These are phyloP conservation scores for Pistacia integerrima DNA, from an alignment of 345 rosid genomes.

Conservation along the genomic window DNA sequence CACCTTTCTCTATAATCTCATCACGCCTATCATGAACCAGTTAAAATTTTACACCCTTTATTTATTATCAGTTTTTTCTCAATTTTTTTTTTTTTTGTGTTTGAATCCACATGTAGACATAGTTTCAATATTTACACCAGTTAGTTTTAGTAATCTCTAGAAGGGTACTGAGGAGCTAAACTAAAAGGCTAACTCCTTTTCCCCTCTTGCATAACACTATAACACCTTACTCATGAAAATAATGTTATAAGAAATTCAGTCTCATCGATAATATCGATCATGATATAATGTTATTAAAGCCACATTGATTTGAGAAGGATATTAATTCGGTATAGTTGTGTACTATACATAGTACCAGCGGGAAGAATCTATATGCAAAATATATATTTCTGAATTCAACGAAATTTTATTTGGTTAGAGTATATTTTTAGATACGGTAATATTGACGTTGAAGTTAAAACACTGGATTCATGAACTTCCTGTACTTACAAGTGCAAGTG, in stretches of 20 bases:
- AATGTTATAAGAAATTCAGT: neutral
- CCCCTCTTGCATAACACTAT: neutral
- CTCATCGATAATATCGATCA: neutral
- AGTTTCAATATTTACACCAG: neutral
- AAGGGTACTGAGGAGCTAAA: neutral
- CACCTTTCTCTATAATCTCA: constrained; percentile 67
- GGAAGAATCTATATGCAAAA: neutral
- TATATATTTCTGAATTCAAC: too few species aligned
- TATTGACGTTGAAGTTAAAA: neutral
- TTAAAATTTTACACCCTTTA: constrained; percentile 19
- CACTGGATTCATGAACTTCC: neutral
- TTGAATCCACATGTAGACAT: too few species aligned
- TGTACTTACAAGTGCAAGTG: constrained; percentile 8
- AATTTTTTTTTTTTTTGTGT: neutral
- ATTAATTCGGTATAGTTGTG: too few species aligned
- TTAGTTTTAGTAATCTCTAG: neutral
- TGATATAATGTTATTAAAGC: neutral
- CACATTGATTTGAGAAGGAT: neutral
- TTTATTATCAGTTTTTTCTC: neutral
- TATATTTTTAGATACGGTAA: too few species aligned
- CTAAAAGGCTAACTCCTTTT: neutral
- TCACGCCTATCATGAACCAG: constrained; percentile 71
- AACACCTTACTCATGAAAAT: too few species aligned
- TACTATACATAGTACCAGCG: too few species aligned
- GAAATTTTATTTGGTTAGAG: too few species aligned